Evolutionary conservation across 805 yeast genomes (phyloP).

Genomic region (Danielia reshetovae): DNA sequence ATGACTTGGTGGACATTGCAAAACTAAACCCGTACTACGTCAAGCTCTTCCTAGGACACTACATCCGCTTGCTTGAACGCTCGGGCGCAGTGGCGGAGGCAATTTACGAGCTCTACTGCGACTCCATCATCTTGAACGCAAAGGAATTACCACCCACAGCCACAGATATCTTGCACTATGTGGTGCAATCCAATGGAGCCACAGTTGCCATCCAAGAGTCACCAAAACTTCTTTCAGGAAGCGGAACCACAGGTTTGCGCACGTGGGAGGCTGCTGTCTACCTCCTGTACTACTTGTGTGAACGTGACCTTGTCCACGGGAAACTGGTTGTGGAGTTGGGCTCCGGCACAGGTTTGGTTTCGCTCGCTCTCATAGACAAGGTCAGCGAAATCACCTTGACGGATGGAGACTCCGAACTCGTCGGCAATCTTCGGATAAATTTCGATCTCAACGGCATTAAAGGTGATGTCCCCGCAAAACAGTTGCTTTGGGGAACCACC

Average conservation of each 20-base stretch:
- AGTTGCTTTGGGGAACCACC: conserved; percentile 56
- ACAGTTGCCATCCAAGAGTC: conserved; percentile 47
- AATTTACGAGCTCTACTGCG: conserved; percentile 39
- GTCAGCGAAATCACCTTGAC: conserved; percentile 43
- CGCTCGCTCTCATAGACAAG: conserved; percentile 42
- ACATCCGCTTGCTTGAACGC: conserved; percentile 34
- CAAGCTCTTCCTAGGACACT: conserved; percentile 40
- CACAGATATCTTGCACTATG: conserved; percentile 33
- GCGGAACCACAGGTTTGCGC: conserved; percentile 84
- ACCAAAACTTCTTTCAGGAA: conserved; percentile 61
- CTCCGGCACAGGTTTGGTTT: conserved; percentile 84
- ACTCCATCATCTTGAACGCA: conserved; percentile 27
- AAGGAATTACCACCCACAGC: conserved; percentile 33
- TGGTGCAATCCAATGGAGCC: conserved; percentile 15
- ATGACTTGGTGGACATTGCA: conserved; percentile 18
- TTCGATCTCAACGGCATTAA: conserved; percentile 39
- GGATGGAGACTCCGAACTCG: conserved; percentile 61
- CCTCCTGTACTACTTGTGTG: conserved; percentile 48
- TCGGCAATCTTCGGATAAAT: conserved; percentile 45
- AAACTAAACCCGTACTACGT: conserved; percentile 49
- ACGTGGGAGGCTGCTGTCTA: conserved; percentile 93
- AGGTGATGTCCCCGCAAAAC: conserved; percentile 21
- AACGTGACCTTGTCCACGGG: conserved; percentile 3
- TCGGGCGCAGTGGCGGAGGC: conserved; percentile 33
- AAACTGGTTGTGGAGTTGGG: conserved; percentile 67